Evolutionary conservation across 371 early-diverging fungal genomes (phyloP).

Genomic region (Conidiobolus incongruus): DNA sequence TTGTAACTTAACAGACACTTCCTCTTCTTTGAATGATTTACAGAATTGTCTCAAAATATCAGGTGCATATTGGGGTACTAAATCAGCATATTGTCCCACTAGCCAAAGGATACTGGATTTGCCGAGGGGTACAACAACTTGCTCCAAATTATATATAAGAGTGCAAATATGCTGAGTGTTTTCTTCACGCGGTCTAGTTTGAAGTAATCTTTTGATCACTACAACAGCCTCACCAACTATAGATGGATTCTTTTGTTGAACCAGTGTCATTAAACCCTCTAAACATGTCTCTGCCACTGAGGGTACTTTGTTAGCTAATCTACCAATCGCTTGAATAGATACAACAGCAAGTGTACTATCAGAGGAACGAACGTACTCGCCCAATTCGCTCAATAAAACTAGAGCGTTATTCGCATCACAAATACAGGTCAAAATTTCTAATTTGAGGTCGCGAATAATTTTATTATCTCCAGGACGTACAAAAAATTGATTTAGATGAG

Average conservation of each 20-base stretch:
- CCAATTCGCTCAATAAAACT: conserved; percentile 16
- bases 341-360: conserved; percentile 42
- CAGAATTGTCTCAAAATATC: conserved; percentile 60
- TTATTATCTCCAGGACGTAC: conserved; percentile 54
- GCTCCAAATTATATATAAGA: conserved; percentile 35
- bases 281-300: conserved; percentile 31
- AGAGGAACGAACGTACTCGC: conserved; percentile 12
- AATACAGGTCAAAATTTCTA: conserved; percentile 56
- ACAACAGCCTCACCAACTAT: conserved; percentile 59
- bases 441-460: conserved; percentile 54
- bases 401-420: conserved; percentile 9
- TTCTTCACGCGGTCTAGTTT: conserved; percentile 22
- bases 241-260: conserved; percentile 40
- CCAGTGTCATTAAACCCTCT: conserved; percentile 31
- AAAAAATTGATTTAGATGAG: conserved; percentile 52
- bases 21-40: conserved; percentile 46
- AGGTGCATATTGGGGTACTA: conserved; percentile 37
- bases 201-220: conserved; percentile 45
- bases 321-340: conserved; percentile 48
- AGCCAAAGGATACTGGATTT: conserved; percentile 68
- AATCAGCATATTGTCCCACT: conserved; percentile 45
- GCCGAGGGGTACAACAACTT: conserved; percentile 33
- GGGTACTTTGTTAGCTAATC: conserved; percentile 35
- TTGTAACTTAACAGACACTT: conserved; percentile 42
- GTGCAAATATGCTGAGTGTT: conserved; percentile 22